Evolutionary conservation across 179 eudicot genomes (phyloP), one percentile per base, ranked within the genome.

Genomic region (Beta macrorhiza): DNA sequence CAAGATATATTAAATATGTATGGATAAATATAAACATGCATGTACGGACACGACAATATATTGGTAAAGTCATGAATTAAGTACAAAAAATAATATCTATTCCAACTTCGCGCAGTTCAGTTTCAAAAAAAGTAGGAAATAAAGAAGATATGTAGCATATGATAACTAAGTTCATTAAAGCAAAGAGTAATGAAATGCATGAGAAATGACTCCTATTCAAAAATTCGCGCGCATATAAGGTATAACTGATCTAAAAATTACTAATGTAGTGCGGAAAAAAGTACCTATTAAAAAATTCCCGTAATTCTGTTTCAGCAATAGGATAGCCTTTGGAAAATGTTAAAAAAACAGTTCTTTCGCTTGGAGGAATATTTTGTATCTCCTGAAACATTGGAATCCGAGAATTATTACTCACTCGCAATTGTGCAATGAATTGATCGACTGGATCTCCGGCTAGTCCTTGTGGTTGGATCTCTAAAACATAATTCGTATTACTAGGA

Each of bases 291-390:
- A 92, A 84, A 83, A 86, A 93, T 0, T 87, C 88, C 25, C 77
- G 67, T 8, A 93, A 75, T 81, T 93, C 97, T 0, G 0, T 17
- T 81, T 86, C 89, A 4, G 80, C 25, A 7, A 88, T 86, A 1
- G 94, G 93, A 74, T 90, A 92, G 0, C 97, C 98, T 75, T 87
- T 92, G 1, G 97, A 93, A 80, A 93, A 93, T 12, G 97, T 93
- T 73, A 93, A 59, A 81, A 93, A 93, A 25, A 92, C 89, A 6
- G 94, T 93, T 82, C 97, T 80, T 22, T 93, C 92, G 44, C 88
- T 86, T 0, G 84, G 53, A 32, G 88, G 87, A n/a, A 83, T 8
- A 47, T 13, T 61, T 45, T 11, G 68, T 65, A n/a, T 58, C 22
- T 51, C 73, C 19, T 42, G 77, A 59, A 51, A 62, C 47, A 11